Percentiles rank a stretch among this genome's conserved stretches.
Evolutionary conservation across 129 eudicot species (phyloP).

Genomic region (Flaveria sonorensis): DNA sequence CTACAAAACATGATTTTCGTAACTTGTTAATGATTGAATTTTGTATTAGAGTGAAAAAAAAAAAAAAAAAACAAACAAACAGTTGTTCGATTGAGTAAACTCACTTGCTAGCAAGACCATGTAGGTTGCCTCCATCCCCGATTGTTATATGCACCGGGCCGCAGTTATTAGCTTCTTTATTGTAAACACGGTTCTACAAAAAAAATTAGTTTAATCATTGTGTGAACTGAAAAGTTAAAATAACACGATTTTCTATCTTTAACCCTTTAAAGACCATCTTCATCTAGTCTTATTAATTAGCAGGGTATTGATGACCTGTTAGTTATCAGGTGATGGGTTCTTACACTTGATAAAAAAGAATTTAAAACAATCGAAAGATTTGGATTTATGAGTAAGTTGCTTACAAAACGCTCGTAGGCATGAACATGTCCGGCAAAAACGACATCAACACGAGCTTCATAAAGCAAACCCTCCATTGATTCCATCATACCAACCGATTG

Average conservation of each 20-base stretch:
- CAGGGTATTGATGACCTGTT: not conserved
- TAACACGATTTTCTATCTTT: not conserved
- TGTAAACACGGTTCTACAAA: conserved; percentile 58
- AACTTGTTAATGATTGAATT: not conserved
- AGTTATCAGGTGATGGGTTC: not conserved
- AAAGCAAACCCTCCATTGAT: conserved; percentile 61
- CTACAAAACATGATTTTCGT: conserved; percentile 32
- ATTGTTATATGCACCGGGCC: conserved; percentile 66
- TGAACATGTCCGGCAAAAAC: conserved; percentile 80
- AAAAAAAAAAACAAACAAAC: no score
- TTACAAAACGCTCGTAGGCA: conserved; percentile 84
- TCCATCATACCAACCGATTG: conserved; percentile 50
- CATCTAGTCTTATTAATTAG: not conserved
- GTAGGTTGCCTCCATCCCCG: conserved; percentile 79
- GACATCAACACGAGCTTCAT: conserved; percentile 57
- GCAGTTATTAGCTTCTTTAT: conserved; percentile 44
- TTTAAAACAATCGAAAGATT: not conserved
- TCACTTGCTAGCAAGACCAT: conserved; percentile 62
- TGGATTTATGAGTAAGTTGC: not conserved
- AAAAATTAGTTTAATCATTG: not conserved
- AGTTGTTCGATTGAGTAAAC: conserved; percentile 18
- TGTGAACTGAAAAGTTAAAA: not conserved
- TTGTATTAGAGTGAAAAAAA: not conserved
- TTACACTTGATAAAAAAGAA: not conserved
- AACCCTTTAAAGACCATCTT: not conserved